Evolutionary conservation across 2,329 filamentous ascomycete genomes (phyloP).

Genomic region (Thermoascus crustaceus): DNA sequence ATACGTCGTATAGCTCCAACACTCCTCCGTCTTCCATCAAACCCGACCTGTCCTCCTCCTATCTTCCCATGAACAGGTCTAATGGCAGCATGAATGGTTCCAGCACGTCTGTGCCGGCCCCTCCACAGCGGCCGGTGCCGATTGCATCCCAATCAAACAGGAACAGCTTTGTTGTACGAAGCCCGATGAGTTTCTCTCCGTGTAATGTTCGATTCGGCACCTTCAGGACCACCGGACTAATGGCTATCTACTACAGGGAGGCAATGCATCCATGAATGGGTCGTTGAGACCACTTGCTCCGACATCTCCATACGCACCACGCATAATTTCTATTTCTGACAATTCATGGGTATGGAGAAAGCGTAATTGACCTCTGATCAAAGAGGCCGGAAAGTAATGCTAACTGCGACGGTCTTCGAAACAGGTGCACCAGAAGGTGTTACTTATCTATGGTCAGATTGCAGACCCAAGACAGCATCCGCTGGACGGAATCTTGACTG

Average conservation of each 20-base stretch:
- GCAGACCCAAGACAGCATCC: slow-evolving; percentile 61
- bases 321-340: slow-evolving; percentile 68
- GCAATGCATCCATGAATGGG: slow-evolving; percentile 25
- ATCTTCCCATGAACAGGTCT: slow-evolving; percentile 47
- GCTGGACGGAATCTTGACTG: slow-evolving; percentile 69
- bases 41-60: slow-evolving; percentile 57
- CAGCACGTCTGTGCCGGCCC: slow-evolving; percentile 30
- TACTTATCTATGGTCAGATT: slow-evolving; percentile 73
- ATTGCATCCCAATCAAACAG: slow-evolving; percentile 31
- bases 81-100: slow-evolving; percentile 37
- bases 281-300: slow-evolving; percentile 47
- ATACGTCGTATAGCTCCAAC: slow-evolving; percentile 54
- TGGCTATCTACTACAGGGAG: slow-evolving; percentile 21
- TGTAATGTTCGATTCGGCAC: slow-evolving; percentile 4
- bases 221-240: slow-evolving; percentile 4
- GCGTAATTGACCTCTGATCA: not conserved
- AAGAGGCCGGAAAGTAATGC: slow-evolving; percentile 5
- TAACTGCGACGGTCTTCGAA: slow-evolving; percentile 11
- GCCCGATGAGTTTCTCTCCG: too few species aligned
- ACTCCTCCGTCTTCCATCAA: slow-evolving; percentile 68
- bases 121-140: slow-evolving; percentile 40
- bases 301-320: slow-evolving; percentile 71
- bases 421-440: slow-evolving; percentile 84
- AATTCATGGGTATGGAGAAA: slow-evolving; percentile 66
- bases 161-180: slow-evolving; percentile 37